Percentiles rank a stretch among this genome's conserved stretches.
Evolutionary conservation across 352 stramenopile species (phyloP).

Genomic region (Pythium angustatum): DNA sequence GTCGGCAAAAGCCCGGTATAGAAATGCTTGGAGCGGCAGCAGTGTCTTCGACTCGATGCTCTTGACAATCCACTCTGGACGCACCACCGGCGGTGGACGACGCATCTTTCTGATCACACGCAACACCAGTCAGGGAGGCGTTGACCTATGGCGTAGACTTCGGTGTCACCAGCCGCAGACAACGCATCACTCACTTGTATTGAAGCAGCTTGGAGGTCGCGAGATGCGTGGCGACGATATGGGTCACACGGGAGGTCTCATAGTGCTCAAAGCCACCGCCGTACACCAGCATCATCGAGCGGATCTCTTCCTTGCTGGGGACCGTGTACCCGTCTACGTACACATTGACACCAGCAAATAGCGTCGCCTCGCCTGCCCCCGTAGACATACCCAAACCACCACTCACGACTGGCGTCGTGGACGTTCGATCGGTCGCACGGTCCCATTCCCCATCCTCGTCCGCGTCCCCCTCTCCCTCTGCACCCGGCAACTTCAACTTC

Average conservation of each 20-base stretch:
- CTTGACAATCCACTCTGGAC: conserved; percentile 92
- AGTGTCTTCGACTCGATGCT: conserved; percentile 76
- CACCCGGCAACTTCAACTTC: conserved; percentile 2
- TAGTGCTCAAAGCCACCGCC: conserved; percentile 90
- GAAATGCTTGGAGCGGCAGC: conserved; percentile 77
- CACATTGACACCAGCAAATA: conserved; percentile 82
- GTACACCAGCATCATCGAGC: conserved; percentile 70
- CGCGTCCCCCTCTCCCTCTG: not conserved
- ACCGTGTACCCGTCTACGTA: conserved; percentile 89
- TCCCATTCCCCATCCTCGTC: not conserved
- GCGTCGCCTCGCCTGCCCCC: not conserved
- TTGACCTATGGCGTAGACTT: too few relatives aligned
- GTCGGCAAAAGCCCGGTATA: conserved; percentile 84
- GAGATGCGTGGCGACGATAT: conserved; percentile 87
- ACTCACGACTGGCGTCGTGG: conserved; percentile 4
- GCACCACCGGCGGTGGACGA: conserved; percentile 72
- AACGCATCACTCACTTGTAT: conserved; percentile 77
- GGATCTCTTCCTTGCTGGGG: conserved; percentile 84
- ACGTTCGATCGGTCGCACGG: not conserved
- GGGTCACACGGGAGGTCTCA: conserved; percentile 80
- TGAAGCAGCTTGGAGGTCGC: conserved; percentile 85
- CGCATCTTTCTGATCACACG: conserved; percentile 46
- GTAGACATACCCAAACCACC: too few relatives aligned
- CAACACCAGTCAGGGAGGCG: not conserved
- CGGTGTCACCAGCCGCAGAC: too few relatives aligned